Percentiles rank a stretch among this genome's conserved stretches.
Conservation (phyloP, 352 stramenopile species). For the Peronospora tabacina region DNA sequence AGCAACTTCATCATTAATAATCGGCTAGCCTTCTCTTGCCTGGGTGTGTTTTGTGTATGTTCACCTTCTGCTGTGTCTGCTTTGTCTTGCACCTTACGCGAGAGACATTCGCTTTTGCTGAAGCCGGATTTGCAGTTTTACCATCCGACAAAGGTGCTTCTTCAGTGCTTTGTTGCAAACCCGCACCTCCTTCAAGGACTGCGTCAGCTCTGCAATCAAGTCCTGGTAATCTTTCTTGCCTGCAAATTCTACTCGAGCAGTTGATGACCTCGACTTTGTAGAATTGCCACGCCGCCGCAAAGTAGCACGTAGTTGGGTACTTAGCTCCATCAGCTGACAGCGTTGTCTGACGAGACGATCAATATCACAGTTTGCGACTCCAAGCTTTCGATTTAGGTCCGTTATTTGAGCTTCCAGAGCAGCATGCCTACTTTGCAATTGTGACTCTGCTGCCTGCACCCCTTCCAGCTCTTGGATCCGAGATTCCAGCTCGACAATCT, state of each 20-base stretch:
- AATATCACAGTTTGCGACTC: constrained; percentile 44
- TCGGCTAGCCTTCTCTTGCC: constrained; percentile 32
- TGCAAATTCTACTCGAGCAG: constrained; percentile 32
- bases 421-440: constrained; percentile 22
- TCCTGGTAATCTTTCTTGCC: constrained; percentile 70
- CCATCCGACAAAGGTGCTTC: constrained; percentile 66
- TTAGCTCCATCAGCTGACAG: constrained; percentile 72
- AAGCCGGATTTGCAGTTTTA: constrained; percentile 50
- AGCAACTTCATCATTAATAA: constrained; percentile 61
- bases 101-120: constrained; percentile 21
- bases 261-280: constrained; percentile 10
- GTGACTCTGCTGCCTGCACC: background rate
- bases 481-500: constrained; percentile 39
- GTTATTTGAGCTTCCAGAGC: constrained; percentile 26
- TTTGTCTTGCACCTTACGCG: constrained; percentile 1
- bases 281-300: constrained; percentile 37
- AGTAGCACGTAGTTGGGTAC: constrained; percentile 65
- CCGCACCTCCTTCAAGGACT: constrained; percentile 56
- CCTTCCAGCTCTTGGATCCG: constrained; percentile 23
- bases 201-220: constrained; percentile 56
- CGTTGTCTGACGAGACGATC: constrained; percentile 56
- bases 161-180: constrained; percentile 79
- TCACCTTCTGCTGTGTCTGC: constrained; percentile 1
- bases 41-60: background rate
- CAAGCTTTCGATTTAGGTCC: constrained; percentile 40